These are phyloP conservation scores for Eremomyces bilateralis DNA, from an alignment of 495 filamentous ascomycete genomes.

Conservation along the genomic window DNA sequence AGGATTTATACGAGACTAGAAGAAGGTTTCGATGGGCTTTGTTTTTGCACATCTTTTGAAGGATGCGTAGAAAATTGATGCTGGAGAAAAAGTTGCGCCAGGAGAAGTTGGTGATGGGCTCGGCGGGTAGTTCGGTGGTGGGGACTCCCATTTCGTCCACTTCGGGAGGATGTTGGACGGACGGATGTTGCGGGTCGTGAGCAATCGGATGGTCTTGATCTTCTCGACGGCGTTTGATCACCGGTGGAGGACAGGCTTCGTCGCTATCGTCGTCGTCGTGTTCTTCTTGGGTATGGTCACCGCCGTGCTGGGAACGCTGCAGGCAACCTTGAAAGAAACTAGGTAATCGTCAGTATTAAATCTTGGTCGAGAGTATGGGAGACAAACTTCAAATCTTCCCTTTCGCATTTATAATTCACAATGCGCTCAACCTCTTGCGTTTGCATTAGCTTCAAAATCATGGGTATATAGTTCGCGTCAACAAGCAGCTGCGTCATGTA, in stretches of 20 bases:
- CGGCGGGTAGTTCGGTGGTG: slow-evolving; percentile 30
- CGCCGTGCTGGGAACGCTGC: too few species aligned
- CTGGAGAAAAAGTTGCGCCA: slow-evolving; percentile 84
- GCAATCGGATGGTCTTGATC: too few species aligned
- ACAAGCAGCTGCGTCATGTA: slow-evolving; percentile 83
- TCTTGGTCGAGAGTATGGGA: not conserved
- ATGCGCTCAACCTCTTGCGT: slow-evolving; percentile 77
- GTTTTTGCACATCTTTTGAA: slow-evolving; percentile 90
- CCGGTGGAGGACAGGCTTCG: slow-evolving; percentile 66
- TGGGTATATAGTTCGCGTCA: slow-evolving; percentile 80
- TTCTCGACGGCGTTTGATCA: slow-evolving; percentile 33
- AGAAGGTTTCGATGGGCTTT: slow-evolving; percentile 87
- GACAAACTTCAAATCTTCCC: slow-evolving; percentile 56
- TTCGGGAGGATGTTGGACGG: slow-evolving; percentile 28
- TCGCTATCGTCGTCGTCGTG: slow-evolving; percentile 29
- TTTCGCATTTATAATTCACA: slow-evolving; percentile 68
- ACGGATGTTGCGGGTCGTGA: too few species aligned
- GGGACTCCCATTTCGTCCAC: slow-evolving; percentile 80
- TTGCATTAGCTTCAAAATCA: slow-evolving; percentile 80
- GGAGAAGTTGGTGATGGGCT: slow-evolving; percentile 74
- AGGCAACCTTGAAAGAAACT: slow-evolving; percentile 83
- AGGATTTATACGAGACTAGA: slow-evolving; percentile 84
- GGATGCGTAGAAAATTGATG: slow-evolving; percentile 82
- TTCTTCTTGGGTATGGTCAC: slow-evolving; percentile 6
- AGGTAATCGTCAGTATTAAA: slow-evolving; percentile 2